Evolutionary conservation across 495 filamentous ascomycete species (phyloP), one percentile per base, ranked within the genome.

Genomic region (Tetracladium setigerum): DNA sequence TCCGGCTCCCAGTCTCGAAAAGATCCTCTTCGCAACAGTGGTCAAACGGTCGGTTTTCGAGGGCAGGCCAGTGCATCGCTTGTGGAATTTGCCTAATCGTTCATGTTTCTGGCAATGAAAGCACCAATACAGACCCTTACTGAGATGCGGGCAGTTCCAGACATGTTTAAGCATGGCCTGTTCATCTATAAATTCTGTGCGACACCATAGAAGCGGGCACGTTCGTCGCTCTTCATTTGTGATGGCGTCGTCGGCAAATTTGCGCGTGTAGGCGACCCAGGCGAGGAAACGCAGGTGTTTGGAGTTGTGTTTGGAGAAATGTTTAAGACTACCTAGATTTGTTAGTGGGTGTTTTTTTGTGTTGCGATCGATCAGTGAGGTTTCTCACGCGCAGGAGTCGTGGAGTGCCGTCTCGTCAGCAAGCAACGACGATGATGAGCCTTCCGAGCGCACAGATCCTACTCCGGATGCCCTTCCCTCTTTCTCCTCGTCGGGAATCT

Each of bases 201-300:
- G 52, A 41, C 56, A 59, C 52, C 52, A 59, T 4, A 59, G 37
- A 13, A 59, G 30, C 6, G 56, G 56, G 31, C 56, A 59, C 13
- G 49, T 55, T 24, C 53, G 36, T 6, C 52, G 48, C 38, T 59
- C 56, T 38, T 50, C 50, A 16, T 59, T 43, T 1, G 53, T 55
- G 17, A 59, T 59, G 11, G 24, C 33, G n/a, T 52, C 44, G 22
- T 53, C 53, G 11, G 49, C 42, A 34, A 46, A 56, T 14, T 55
- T 55, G 35, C 56, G 52, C 8, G 56, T 55, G 31, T 56, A 59
- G n/a, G 56, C 56, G 11, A 59, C 56, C 56, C 56, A 59, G 13
- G 53, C 47, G 13, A 59, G 44, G 46, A 59, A 59, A 3, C 56
- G 45, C 18, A 58, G 38, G 32, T 55, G 40, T 10, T 51, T 54